Evolutionary conservation across 1,284 basidiomycete genomes (phyloP).

Genomic region (Uromyces viciae-fabae): DNA sequence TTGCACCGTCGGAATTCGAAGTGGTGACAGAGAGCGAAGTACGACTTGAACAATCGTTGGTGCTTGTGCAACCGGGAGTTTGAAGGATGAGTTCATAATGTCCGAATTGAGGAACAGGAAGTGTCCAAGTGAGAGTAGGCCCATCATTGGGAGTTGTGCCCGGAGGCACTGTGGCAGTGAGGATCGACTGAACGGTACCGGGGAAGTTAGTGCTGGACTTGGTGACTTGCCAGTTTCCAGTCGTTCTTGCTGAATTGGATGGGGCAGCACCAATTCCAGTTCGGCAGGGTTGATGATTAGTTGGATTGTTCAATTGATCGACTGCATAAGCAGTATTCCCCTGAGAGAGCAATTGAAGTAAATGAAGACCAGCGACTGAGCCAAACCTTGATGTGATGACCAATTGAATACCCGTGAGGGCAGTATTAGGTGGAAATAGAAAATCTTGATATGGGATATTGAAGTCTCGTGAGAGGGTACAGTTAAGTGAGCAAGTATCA

Average conservation of each 20-base stretch:
- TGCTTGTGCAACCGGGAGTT: slow-evolving; percentile 76
- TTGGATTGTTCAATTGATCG: slow-evolving; percentile 50
- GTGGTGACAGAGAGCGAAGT: slow-evolving; percentile 76
- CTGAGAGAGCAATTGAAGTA: slow-evolving; percentile 82
- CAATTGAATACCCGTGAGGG: slow-evolving; percentile 77
- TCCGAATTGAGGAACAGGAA: slow-evolving; percentile 81
- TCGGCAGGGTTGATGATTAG: slow-evolving; percentile 49
- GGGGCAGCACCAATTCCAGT: slow-evolving; percentile 49
- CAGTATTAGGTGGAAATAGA: slow-evolving; percentile 62
- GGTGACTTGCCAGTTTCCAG: slow-evolving; percentile 68
- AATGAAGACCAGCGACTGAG: slow-evolving; percentile 72
- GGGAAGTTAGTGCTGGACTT: slow-evolving; percentile 68
- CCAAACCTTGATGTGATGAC: slow-evolving; percentile 74
- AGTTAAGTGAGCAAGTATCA: slow-evolving; percentile 54
- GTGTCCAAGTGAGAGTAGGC: slow-evolving; percentile 80
- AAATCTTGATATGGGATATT: slow-evolving; percentile 82
- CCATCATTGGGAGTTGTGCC: slow-evolving; percentile 63
- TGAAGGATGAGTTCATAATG: slow-evolving; percentile 78
- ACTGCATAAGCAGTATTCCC: slow-evolving; percentile 59
- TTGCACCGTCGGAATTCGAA: slow-evolving; percentile 63
- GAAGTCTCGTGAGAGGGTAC: slow-evolving; percentile 57
- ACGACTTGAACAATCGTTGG: slow-evolving; percentile 73
- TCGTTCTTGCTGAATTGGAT: slow-evolving; percentile 57
- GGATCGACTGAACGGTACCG: slow-evolving; percentile 71
- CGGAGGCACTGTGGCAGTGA: slow-evolving; percentile 67